Evolutionary conservation across 139 green algal genomes (phyloP), one percentile per base, ranked within the genome.

Genomic region (Auxenochlorella pyrenoidosa): DNA sequence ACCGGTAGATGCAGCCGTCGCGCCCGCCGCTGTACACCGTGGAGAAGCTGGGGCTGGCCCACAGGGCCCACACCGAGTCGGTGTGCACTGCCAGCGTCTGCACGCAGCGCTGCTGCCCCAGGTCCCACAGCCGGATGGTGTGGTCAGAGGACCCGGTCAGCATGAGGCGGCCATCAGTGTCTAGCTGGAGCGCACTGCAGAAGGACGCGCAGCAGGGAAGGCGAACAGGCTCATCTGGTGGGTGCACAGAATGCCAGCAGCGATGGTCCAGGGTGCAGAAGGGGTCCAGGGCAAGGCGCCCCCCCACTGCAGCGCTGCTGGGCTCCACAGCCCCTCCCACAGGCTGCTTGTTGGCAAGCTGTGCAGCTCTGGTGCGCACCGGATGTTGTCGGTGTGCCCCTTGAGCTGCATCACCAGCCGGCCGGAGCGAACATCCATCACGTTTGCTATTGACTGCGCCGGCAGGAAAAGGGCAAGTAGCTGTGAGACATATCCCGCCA

Each of bases 41-140:
- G 28, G 28, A 54, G 66, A 94, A 90, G 54, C 32, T 34, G 32
- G 87, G 60, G 0, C 86, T 84, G 0, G 90, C 91, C 2, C 91
- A 89, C 83, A 99, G 88, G 41, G 89, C 88, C 96, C 97, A 99
- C 38, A 99, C 97, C 44, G 86, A 94, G 92, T 98, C 97, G 0
- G 83, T 95, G 90, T 99, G 97, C n/a, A 96, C 82, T 0, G 88
- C 88, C 38, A 95, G 90, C 0, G 93, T 96, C 89, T 93, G 86
- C 72, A 93, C 32, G 86, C 95, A 98, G 28, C 97, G 90, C 87
- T 97, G 94, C 93, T 96, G 94, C 26, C 95, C 90, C 81, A 99
- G 70, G 89, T 99, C 96, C 97, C 97, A 99, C 79, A 98, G 90
- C 82, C 94, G 92, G 60, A 98, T 92, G 34, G 96, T 98, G 79